Percentiles rank a stretch among this genome's conserved stretches.
These are phyloP conservation scores for Trametes cinnabarina DNA, from an alignment of 768 basidiomycete genomes.

Conservation along the genomic window DNA sequence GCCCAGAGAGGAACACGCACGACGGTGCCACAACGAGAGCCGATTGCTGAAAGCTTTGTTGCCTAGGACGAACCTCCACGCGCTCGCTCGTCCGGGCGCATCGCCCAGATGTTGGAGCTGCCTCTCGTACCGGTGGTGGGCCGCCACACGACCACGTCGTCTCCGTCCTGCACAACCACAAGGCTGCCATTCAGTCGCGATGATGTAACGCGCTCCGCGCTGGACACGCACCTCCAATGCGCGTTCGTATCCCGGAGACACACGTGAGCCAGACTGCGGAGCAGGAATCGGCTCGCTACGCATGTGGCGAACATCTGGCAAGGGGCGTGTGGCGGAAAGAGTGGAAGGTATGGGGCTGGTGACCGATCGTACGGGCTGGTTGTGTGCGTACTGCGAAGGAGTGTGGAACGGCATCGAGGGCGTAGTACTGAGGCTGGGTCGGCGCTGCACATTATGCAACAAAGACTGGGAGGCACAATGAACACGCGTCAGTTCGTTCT, in stretches of 20 bases:
- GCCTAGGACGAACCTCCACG: conserved; percentile 14
- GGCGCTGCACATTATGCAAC: not conserved
- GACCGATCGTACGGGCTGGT: conserved; percentile 1
- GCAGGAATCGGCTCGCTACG: conserved; percentile 12
- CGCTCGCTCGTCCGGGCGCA: conserved; percentile 19
- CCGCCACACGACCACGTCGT: conserved; percentile 19
- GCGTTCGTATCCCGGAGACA: conserved; percentile 13
- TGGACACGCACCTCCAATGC: conserved; percentile 16
- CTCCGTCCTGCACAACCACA: conserved; percentile 10
- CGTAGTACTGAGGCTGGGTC: not conserved
- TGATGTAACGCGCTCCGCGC: conserved; percentile 4
- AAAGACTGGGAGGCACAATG: conserved; percentile 1
- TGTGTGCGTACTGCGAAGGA: not conserved
- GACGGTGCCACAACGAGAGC: not conserved
- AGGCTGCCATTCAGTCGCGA: conserved; percentile 3
- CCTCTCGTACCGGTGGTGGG: not conserved
- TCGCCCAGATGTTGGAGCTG: conserved; percentile 17
- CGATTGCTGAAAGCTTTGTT: not conserved
- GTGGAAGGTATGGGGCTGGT: conserved; percentile 2
- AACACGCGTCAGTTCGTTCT: not conserved
- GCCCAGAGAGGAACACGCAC: not conserved
- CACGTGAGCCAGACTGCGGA: conserved; percentile 11
- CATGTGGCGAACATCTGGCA: conserved; percentile 5
- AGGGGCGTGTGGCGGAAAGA: conserved; percentile 13
- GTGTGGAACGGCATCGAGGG: not conserved